A percentile compares a stretch with the other conserved stretches of the same genome.
Evolutionary conservation across 2,329 filamentous ascomycete genomes (phyloP).

Genomic region (Emmonsiellopsis sp.): DNA sequence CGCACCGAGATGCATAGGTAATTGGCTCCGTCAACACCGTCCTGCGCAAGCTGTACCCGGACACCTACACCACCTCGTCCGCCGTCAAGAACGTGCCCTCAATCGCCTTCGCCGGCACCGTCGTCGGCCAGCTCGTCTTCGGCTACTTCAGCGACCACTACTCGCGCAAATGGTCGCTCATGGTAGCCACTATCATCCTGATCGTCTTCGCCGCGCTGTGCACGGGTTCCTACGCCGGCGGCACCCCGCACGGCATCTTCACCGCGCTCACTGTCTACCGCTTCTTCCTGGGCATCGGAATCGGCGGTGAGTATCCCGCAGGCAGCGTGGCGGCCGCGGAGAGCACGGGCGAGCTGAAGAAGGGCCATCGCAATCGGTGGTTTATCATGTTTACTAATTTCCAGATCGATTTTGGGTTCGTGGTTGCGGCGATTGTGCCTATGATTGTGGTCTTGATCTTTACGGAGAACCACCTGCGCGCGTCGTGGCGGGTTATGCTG

Average conservation of each 20-base stretch:
- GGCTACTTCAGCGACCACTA: conserved; percentile 58
- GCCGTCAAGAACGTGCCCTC: conserved; percentile 67
- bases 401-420: conserved; percentile 78
- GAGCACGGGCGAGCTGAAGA: conserved; percentile 70
- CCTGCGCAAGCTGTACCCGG: conserved; percentile 58
- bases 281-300: conserved; percentile 74
- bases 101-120: conserved; percentile 53
- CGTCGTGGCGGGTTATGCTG: conserved; percentile 73
- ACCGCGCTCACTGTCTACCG: conserved; percentile 72
- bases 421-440: conserved; percentile 69
- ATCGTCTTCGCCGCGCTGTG: conserved; percentile 75
- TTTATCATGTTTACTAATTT: conserved; percentile 86
- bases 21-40: conserved; percentile 83
- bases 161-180: conserved; percentile 72
- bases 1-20: conserved; percentile 42
- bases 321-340: conserved; percentile 80
- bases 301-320: conserved; percentile 50
- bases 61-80: conserved; percentile 57
- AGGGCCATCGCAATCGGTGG: conserved; percentile 77
- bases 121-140: conserved; percentile 23
- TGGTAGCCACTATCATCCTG: conserved; percentile 73
- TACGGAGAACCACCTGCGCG: conserved; percentile 55
- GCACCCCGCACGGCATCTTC: conserved; percentile 61
- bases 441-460: conserved; percentile 54
- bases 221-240: conserved; percentile 68